phyloP scores from a whole-genome alignment of 2,329 filamentous ascomycete species.

The Cercospora zeae-maydis region DNA sequence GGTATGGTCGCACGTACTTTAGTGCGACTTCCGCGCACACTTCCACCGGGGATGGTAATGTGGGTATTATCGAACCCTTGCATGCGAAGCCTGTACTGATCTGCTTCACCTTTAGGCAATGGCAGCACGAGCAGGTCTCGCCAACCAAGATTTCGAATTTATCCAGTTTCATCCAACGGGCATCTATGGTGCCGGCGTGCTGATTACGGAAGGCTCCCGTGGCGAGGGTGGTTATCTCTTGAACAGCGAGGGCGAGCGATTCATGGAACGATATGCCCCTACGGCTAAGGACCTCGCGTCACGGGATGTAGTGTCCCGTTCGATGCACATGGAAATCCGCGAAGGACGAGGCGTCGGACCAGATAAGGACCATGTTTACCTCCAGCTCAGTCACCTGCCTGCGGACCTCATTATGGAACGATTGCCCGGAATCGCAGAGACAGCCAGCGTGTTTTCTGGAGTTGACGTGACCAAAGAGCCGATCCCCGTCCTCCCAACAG shows the following conservation, averaged over 20 bases:
- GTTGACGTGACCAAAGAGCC: slow-evolving; percentile 50
- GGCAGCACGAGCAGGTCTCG: slow-evolving; percentile 48
- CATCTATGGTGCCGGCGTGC: slow-evolving; percentile 50
- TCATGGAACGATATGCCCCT: slow-evolving; percentile 53
- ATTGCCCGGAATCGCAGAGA: slow-evolving; percentile 51
- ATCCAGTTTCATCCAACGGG: slow-evolving; percentile 52
- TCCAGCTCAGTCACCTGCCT: slow-evolving; percentile 49
- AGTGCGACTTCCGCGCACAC: slow-evolving; percentile 50
- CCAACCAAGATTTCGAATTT: slow-evolving; percentile 52
- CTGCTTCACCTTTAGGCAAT: slow-evolving; percentile 38
- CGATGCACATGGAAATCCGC: slow-evolving; percentile 50
- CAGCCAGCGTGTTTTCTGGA: slow-evolving; percentile 49
- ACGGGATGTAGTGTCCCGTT: slow-evolving; percentile 47
- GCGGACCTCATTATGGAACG: slow-evolving; percentile 47
- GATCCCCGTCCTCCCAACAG: slow-evolving; percentile 51
- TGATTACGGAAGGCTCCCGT: slow-evolving; percentile 51
- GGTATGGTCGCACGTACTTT: slow-evolving; percentile 51
- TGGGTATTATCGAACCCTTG: slow-evolving; percentile 12
- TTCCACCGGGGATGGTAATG: slow-evolving; percentile 49
- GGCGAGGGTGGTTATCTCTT: slow-evolving; percentile 51
- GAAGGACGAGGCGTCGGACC: slow-evolving; percentile 46
- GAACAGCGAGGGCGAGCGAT: slow-evolving; percentile 49
- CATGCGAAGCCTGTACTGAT: not conserved
- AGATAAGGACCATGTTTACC: slow-evolving; percentile 48
- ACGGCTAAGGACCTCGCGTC: slow-evolving; percentile 51